phyloP scores from a whole-genome alignment of 495 filamentous ascomycete genomes.

The Talaromyces thailandensis region DNA sequence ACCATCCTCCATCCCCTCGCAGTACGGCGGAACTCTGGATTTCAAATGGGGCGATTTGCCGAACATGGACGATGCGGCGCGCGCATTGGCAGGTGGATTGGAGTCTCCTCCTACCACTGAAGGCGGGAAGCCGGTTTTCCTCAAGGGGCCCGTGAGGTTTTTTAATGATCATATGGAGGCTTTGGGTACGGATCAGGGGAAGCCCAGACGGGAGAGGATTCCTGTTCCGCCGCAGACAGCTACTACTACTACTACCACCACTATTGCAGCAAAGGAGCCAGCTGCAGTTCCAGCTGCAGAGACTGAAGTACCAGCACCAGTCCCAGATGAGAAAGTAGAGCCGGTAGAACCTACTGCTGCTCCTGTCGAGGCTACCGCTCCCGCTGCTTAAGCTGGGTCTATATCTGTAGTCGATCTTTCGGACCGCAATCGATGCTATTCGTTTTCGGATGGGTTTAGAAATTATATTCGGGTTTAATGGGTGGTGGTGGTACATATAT shows the following conservation, averaged over 20 bases:
- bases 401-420: neutral
- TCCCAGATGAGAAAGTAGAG: neutral
- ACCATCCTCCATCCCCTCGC: slow-evolving; percentile 67
- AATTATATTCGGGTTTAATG: neutral
- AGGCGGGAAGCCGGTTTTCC: slow-evolving; percentile 20
- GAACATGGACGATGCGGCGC: slow-evolving; percentile 52
- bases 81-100: slow-evolving; percentile 32
- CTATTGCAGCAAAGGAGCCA: neutral
- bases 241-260: neutral
- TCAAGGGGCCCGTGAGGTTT: slow-evolving; percentile 35
- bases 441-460: neutral
- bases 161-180: slow-evolving; percentile 28
- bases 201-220: slow-evolving; percentile 23
- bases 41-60: slow-evolving; percentile 70
- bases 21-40: slow-evolving; percentile 76
- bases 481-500: neutral
- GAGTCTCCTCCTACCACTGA: slow-evolving; percentile 18
- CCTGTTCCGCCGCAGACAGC: slow-evolving; percentile 15
- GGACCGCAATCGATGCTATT: neutral
- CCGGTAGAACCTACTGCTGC: neutral
- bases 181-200: slow-evolving; percentile 32
- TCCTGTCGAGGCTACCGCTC: neutral
- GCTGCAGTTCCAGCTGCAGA: neutral
- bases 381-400: neutral
- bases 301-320: neutral